Evolutionary conservation across 441 rosid genomes (phyloP), one percentile per base, ranked within the genome.

Genomic region (Adansonia grandidieri): DNA sequence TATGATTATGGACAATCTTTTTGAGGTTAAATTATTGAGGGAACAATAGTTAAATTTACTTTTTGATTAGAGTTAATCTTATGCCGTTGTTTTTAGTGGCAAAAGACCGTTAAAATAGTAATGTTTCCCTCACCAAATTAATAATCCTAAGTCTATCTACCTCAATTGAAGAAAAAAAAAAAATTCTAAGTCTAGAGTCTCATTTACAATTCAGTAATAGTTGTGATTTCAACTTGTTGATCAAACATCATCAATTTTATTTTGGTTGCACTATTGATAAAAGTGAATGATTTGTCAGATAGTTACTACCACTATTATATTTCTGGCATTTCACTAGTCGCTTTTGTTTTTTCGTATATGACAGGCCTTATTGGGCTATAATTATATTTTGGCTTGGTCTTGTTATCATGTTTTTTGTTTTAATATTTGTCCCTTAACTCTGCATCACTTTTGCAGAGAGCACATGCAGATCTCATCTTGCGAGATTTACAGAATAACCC

Each of bases 401-500:
- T 79, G 45, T 56, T 62, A 50, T 56, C 67, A 20, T 77, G 60
- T 11, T 20, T 42, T 42, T 42, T 77, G 66, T 61, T 60, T 74
- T 24, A 45, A 37, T 20, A 14, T 10, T 17, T 78, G 57, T 13
- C 4, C 42, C 71, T 50, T 61, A 65, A 8, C 15, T 73, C 17
- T 37, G 6, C 79, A 48, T 79, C 78, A 81, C 54, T 22, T 22
- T 77, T 3, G 9, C 83, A 97, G 99, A 92, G 99, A 82, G 89
- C 95, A 57, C 96, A 98, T 58, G 99, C 99, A 0, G 99, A 97
- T 84, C 92, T 92, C 79, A 91, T 97, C 80, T 89, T 97, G 88
- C 97, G 97, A 87, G 98, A 93, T 68, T 82, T 95, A 87, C 99
- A 97, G 83, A 91, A 88, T 71, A 97, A 95, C 82, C 97, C 95